These are phyloP conservation scores for Picochlorum costavermella DNA, from an alignment of 139 green algal species.

Conservation along the genomic window DNA sequence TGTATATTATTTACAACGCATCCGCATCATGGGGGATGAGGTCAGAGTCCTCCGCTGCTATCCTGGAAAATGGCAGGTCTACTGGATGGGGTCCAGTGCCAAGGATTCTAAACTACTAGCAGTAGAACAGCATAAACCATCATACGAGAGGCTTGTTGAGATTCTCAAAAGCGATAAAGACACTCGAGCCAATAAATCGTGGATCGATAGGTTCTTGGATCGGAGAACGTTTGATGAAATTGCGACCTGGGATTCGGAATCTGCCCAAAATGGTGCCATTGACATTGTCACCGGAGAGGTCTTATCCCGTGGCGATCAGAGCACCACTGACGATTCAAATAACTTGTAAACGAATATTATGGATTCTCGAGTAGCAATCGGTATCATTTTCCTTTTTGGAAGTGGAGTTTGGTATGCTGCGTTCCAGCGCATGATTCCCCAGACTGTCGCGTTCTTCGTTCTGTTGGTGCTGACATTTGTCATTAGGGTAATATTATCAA, in stretches of 20 bases:
- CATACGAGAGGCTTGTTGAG: conserved; percentile 31
- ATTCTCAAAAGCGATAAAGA: conserved; percentile 26
- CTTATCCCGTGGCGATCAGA: background rate
- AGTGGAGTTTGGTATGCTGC: background rate
- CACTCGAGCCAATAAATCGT: conserved; percentile 18
- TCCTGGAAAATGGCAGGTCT: conserved; percentile 54
- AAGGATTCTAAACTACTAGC: conserved; percentile 10
- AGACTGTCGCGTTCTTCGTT: conserved; percentile 1
- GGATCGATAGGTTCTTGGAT: conserved; percentile 21
- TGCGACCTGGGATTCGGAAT: background rate
- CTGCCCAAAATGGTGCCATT: background rate
- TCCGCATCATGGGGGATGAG: conserved; percentile 50
- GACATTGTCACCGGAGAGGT: conserved; percentile 31
- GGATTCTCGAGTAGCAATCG: background rate
- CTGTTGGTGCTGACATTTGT: conserved; percentile 5
- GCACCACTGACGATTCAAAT: too few relatives aligned
- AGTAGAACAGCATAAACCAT: conserved; percentile 25
- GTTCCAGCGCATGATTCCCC: background rate
- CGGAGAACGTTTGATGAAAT: conserved; percentile 17
- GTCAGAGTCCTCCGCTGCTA: conserved; percentile 48
- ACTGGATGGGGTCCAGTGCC: conserved; percentile 25
- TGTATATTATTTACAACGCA: conserved; percentile 55
- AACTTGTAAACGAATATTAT: background rate
- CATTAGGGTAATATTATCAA: background rate
- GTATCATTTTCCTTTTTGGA: background rate